Evolutionary conservation across 305 asterid species (phyloP).

Genomic region (Solanum hybrid): DNA sequence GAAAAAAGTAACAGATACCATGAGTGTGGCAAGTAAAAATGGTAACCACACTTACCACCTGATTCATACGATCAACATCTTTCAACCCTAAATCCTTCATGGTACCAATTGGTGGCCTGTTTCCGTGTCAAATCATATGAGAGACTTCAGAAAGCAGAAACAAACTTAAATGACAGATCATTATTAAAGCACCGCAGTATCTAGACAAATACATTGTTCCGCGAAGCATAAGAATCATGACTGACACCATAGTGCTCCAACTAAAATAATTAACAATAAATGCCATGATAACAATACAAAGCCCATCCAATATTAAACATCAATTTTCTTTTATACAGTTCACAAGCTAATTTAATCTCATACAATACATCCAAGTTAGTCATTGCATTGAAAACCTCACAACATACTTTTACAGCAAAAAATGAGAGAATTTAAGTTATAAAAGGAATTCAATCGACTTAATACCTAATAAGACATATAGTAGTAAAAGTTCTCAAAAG

Average conservation of each 20-base stretch:
- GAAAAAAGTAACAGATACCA: not conserved
- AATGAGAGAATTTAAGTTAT: not conserved
- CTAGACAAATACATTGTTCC: not conserved
- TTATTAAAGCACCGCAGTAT: not conserved
- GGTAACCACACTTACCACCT: not conserved
- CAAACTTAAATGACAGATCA: not conserved
- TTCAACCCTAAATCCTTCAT: conserved; percentile 24
- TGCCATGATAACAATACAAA: not conserved
- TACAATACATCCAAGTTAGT: not conserved
- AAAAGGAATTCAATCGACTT: not conserved
- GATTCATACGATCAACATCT: conserved; percentile 7
- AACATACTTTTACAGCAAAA: not conserved
- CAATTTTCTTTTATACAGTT: not conserved
- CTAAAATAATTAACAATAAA: not conserved
- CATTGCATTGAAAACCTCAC: conserved; percentile 1
- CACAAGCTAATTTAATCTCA: not conserved
- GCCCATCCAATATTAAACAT: not conserved
- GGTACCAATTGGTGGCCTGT: conserved; percentile 39
- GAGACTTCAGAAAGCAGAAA: conserved; percentile 1
- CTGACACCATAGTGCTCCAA: not conserved
- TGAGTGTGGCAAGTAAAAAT: not conserved
- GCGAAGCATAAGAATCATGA: not conserved
- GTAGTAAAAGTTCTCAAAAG: not conserved
- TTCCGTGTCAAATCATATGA: conserved; percentile 12
- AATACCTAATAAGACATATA: not conserved